These are phyloP conservation scores for Sugiyamaella valdiviana DNA, from an alignment of 805 yeast genomes.

Conservation along the genomic window DNA sequence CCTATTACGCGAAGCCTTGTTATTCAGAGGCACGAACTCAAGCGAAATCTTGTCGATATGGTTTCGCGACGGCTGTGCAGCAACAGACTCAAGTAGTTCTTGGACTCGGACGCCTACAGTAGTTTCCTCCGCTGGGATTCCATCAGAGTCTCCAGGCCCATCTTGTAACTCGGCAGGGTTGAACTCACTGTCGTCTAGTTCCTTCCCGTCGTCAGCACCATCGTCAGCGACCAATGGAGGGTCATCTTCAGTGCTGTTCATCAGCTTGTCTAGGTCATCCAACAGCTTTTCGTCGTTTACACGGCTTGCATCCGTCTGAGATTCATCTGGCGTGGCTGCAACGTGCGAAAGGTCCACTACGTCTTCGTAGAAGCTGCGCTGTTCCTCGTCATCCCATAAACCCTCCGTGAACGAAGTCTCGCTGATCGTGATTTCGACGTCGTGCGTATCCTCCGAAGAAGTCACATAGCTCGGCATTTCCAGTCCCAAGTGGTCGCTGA, in stretches of 20 bases:
- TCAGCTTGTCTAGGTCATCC: conserved; percentile 2
- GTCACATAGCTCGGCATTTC: conserved; percentile 33
- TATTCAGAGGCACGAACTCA: conserved; percentile 42
- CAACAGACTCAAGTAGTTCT: conserved; percentile 16
- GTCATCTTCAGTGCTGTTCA: background rate
- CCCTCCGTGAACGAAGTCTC: conserved; percentile 18
- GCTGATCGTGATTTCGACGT: conserved; percentile 18
- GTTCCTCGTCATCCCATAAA: conserved; percentile 63
- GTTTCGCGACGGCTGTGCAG: conserved; percentile 21
- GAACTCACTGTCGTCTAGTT: background rate
- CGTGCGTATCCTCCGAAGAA: conserved; percentile 26
- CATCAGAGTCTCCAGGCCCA: conserved; percentile 31
- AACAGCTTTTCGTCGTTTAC: conserved; percentile 1
- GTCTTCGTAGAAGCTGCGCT: conserved; percentile 64
- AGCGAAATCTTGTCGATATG: conserved; percentile 29
- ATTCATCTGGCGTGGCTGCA: background rate
- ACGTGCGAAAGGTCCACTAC: conserved; percentile 48
- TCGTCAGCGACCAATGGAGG: conserved; percentile 21
- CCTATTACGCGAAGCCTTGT: conserved; percentile 65
- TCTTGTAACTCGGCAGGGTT: background rate
- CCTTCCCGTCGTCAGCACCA: conserved; percentile 33
- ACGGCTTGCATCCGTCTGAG: conserved; percentile 36
- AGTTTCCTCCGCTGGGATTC: conserved; percentile 27
- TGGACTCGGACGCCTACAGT: conserved; percentile 7
- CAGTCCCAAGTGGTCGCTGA: conserved; percentile 40